A percentile compares a stretch with the other conserved stretches of the same genome.
phyloP scores from a whole-genome alignment of 495 filamentous ascomycete species.

The Zalerion maritima region DNA sequence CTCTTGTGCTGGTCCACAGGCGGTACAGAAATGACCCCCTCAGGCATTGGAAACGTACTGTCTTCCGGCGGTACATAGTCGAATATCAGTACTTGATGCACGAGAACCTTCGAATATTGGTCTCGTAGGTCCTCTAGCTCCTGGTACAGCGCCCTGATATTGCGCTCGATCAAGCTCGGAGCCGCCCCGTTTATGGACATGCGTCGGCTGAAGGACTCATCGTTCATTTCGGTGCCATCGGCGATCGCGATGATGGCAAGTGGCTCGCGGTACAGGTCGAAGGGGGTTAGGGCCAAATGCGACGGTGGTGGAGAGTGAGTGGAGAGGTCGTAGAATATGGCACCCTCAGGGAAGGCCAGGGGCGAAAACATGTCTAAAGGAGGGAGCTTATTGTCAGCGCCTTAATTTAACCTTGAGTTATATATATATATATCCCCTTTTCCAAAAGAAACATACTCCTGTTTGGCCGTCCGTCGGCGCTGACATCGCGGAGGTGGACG shows the following conservation, averaged over 20 bases:
- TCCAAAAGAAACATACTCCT: constrained; percentile 47
- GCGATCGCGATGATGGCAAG: constrained; percentile 66
- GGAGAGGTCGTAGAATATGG: constrained; percentile 79
- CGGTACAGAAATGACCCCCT: constrained; percentile 61
- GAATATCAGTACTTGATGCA: constrained; percentile 68
- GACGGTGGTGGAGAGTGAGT: constrained; percentile 63
- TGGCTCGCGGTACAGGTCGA: constrained; percentile 71
- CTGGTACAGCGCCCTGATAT: constrained; percentile 40
- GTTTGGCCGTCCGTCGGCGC: constrained; percentile 71
- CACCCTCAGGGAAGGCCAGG: constrained; percentile 75
- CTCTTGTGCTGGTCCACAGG: constrained; percentile 50
- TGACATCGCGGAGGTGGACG: constrained; percentile 81
- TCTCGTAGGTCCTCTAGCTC: constrained; percentile 57
- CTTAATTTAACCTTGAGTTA: background rate
- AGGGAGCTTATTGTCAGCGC: constrained; percentile 17
- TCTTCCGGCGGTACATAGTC: constrained; percentile 39
- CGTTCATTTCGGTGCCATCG: constrained; percentile 49
- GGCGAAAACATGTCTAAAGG: constrained; percentile 84
- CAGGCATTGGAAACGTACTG: constrained; percentile 32
- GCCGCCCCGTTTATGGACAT: constrained; percentile 27
- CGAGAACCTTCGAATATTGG: constrained; percentile 57
- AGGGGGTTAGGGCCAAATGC: constrained; percentile 65
- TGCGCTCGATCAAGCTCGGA: constrained; percentile 28
- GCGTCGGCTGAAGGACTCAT: constrained; percentile 26
- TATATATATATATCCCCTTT: constrained; percentile 1